These are phyloP conservation scores for Citrullus colocynthis DNA, from an alignment of 306 rosid species.

Conservation along the genomic window DNA sequence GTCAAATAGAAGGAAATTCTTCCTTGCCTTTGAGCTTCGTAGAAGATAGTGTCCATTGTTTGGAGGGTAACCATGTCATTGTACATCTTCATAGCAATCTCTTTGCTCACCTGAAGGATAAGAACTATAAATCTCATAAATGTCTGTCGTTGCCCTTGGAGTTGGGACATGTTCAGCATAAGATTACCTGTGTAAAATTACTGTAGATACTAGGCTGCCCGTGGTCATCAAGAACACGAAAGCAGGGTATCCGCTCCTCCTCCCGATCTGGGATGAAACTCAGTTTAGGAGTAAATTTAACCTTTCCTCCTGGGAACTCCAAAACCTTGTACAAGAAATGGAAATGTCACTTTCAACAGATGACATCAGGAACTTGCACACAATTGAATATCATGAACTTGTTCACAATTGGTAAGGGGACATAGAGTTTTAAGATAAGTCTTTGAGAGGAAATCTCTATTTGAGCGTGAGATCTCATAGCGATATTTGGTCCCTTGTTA, in stretches of 20 bases:
- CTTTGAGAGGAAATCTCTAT: background rate
- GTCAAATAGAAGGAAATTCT: constrained; percentile 81
- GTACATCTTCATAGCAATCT: constrained; percentile 61
- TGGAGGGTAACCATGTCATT: constrained; percentile 67
- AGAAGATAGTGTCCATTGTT: constrained; percentile 79
- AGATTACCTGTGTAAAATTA: constrained; percentile 36
- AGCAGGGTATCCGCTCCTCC: constrained; percentile 44
- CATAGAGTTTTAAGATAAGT: background rate
- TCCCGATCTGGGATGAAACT: constrained; percentile 41
- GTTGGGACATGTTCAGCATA: background rate
- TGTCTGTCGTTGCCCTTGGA: background rate
- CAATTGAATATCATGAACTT: background rate
- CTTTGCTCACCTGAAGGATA: constrained; percentile 38
- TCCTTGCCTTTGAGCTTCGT: constrained; percentile 93
- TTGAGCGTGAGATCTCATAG: background rate
- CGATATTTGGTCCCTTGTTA: background rate
- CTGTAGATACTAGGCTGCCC: constrained; percentile 33
- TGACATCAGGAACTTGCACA: background rate
- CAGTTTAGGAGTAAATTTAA: constrained; percentile 41
- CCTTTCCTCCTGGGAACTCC: constrained; percentile 75
- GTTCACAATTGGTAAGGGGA: background rate
- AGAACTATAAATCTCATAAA: background rate
- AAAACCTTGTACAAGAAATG: constrained; percentile 18
- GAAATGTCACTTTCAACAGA: constrained; percentile 12
- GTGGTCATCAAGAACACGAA: constrained; percentile 61